phyloP scores from a whole-genome alignment of 78 protist species.

The Speleostelium caveatum region DNA sequence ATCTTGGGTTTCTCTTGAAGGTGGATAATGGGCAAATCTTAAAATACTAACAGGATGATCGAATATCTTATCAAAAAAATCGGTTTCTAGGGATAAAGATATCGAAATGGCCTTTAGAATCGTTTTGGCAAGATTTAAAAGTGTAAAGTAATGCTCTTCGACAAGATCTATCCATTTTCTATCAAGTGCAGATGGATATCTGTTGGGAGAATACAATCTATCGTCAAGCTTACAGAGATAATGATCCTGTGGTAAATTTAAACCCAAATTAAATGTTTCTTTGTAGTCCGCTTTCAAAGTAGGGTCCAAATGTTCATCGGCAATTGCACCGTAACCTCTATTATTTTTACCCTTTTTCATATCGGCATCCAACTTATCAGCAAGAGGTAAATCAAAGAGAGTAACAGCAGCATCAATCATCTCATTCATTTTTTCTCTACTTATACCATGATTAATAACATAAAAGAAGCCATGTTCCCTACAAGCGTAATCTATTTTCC shows the following conservation, averaged over 20 bases:
- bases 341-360: not conserved
- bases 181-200: not conserved
- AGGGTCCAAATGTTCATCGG: conserved; percentile 15
- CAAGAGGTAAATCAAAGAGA: conserved; percentile 28
- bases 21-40: conserved; percentile 3
- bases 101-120: not conserved
- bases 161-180: not conserved
- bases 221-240: not conserved
- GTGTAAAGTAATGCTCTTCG: not conserved
- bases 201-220: conserved; percentile 1
- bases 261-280: conserved; percentile 18
- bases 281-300: not conserved
- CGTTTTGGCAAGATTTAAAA: not conserved
- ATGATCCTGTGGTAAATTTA: not conserved
- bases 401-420: not conserved
- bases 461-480: conserved; percentile 59
- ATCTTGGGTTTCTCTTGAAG: not conserved
- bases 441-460: conserved; percentile 27
- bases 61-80: not conserved
- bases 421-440: not conserved
- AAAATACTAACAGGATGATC: not conserved
- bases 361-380: conserved; percentile 32
- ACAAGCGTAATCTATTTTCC: conserved; percentile 27
- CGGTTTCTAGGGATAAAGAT: not conserved
- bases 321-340: conserved; percentile 17